A percentile compares a stretch with the other conserved stretches of the same genome.
Evolutionary conservation across 352 stramenopile species (phyloP).

Genomic region (Globisporangium canariense): DNA sequence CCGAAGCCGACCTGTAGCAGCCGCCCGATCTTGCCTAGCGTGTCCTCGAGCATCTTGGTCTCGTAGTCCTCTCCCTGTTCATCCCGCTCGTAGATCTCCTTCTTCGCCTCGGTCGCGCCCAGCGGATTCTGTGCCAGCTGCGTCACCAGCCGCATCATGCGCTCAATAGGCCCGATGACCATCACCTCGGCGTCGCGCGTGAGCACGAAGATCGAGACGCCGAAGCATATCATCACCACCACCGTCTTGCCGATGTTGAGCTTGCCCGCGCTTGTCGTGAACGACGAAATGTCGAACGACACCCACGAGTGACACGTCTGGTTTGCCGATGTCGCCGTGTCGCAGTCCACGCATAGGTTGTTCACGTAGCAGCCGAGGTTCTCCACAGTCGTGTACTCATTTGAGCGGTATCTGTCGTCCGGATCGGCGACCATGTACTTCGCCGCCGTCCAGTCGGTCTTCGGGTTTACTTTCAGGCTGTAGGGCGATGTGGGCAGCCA

Average conservation of each 20-base stretch:
- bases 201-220: conserved; percentile 90
- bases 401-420: conserved; percentile 38
- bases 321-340: conserved; percentile 23
- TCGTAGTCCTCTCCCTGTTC: conserved; percentile 89
- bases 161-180: conserved; percentile 96
- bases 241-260: conserved; percentile 86
- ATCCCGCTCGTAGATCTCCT: conserved; percentile 76
- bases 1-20: conserved; percentile 97
- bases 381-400: conserved; percentile 58
- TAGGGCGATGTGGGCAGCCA: conserved; percentile 43
- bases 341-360: conserved; percentile 55
- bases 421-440: conserved; percentile 46
- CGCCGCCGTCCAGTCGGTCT: conserved; percentile 60
- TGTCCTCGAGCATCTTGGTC: conserved; percentile 95
- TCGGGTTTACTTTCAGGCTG: conserved; percentile 48
- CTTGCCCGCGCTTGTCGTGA: conserved; percentile 33
- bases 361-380: conserved; percentile 69
- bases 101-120: conserved; percentile 60
- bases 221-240: conserved; percentile 90
- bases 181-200: conserved; percentile 92
- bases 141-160: conserved; percentile 90
- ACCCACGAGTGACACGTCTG: conserved; percentile 67
- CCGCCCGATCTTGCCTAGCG: conserved; percentile 92
- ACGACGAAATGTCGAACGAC: conserved; percentile 67
- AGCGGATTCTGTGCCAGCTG: conserved; percentile 69